Conservation (phyloP, 371 early-diverging fungal genomes). For the Encephalitozoon cuniculi region DNA sequence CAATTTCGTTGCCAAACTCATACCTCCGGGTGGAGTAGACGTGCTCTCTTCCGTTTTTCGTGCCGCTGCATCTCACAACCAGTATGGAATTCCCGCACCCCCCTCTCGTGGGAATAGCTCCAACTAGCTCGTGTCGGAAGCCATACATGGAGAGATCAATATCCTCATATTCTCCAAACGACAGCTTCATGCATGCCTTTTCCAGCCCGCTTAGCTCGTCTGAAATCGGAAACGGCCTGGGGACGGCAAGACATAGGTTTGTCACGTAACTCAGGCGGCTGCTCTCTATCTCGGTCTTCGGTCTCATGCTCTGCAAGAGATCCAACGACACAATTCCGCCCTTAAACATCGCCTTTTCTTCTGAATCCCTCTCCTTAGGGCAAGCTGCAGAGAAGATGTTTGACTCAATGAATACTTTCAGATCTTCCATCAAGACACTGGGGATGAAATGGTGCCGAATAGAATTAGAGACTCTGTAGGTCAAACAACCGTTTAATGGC, state of each 20-base stretch:
- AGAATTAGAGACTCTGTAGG: not conserved
- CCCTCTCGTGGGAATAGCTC: conserved; percentile 7
- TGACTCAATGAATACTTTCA: not conserved
- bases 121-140: conserved; percentile 22
- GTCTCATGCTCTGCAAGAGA: not conserved
- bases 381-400: not conserved
- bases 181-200: conserved; percentile 23
- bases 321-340: not conserved
- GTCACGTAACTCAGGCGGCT: not conserved
- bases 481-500: not conserved
- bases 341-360: not conserved
- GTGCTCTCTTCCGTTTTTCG: not conserved
- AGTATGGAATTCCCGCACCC: not conserved
- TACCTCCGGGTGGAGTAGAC: not conserved
- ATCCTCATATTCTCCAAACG: conserved; percentile 14
- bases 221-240: conserved; percentile 7
- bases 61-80: not conserved
- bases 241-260: not conserved
- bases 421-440: not conserved
- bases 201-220: not conserved
- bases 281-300: not conserved
- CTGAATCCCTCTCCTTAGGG: not conserved
- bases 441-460: not conserved
- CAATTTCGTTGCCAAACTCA: conserved; percentile 3
- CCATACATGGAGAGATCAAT: not conserved